Evolutionary conservation across 306 rosid species (phyloP), one percentile per base, ranked within the genome.

Genomic region (Pyrus bretschneideri): DNA sequence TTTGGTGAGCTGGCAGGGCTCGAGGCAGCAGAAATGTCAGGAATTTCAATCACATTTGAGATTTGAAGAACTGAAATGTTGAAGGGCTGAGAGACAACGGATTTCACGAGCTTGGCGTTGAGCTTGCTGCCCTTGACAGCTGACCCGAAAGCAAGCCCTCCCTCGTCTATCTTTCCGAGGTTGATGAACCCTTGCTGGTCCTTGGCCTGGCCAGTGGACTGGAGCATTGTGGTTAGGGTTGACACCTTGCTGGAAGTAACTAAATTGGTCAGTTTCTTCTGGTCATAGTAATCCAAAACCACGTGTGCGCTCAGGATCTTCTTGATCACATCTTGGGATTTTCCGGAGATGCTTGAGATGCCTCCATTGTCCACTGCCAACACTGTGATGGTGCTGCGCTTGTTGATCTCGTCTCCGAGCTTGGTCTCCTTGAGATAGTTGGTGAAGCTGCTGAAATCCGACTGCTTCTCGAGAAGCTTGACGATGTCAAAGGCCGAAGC

Each of bases 401-500:
- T 3, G 84, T 89, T 91, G 10, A 91, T 86, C 38, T 89, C 51
- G 0, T 79, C 87, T 2, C 74, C 85, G 6, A 93, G 84, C 51
- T 90, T 86, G 76, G 91, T 85, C 44, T 88, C 84, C 17, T 88
- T 80, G 1, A 93, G 77, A 60, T 70, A 65, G 67, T 78, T 60
- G 72, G 73, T 88, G 72, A 93, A 83, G 15, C 8, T 21, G 12
- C 82, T 17, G 1, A 83, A 73, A 0, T 87, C 84, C 2, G 88
- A 81, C 71, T 78, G 54, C 22, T 69, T 44, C 15, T 78, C 30
- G 0, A 93, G 75, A 10, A 73, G 29, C 57, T 67, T 81, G 1
- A 87, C 81, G 77, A 93, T 76, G 81, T 93, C 85, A 18, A 90
- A 63, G 11, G 85, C 91, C 11, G 82, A 45, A 3, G 86, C 74